Percentiles rank a stretch among this genome's conserved stretches.
Evolutionary conservation across 2,329 filamentous ascomycete species (phyloP).

Genomic region (Calycina marina): DNA sequence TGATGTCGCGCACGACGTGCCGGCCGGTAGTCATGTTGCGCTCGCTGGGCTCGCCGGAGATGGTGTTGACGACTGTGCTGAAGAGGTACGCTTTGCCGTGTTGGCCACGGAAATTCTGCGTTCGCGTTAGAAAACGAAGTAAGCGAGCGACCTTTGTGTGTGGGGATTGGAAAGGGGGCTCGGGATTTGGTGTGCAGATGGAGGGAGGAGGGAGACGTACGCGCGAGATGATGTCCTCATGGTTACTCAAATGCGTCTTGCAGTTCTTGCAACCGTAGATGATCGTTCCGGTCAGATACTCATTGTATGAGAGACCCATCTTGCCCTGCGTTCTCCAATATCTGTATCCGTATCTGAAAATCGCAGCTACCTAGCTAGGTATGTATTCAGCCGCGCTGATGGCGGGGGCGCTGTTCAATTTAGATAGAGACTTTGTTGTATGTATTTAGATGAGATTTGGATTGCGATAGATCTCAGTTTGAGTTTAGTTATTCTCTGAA

Average conservation of each 20-base stretch:
- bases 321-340: too few relatives aligned
- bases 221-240: slow-evolving; percentile 89
- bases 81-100: slow-evolving; percentile 98
- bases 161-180: slow-evolving; percentile 2
- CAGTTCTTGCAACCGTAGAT: slow-evolving; percentile 91
- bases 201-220: slow-evolving; percentile 37
- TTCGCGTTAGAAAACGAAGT: neutral
- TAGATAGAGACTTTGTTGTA: too few relatives aligned
- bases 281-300: slow-evolving; percentile 72
- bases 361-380: too few relatives aligned
- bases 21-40: slow-evolving; percentile 96
- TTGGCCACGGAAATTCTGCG: slow-evolving; percentile 90
- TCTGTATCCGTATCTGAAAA: too few relatives aligned
- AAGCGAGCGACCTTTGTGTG: too few relatives aligned
- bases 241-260: slow-evolving; percentile 89
- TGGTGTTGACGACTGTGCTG: slow-evolving; percentile 84
- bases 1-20: slow-evolving; percentile 87
- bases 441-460: too few relatives aligned
- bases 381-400: too few relatives aligned
- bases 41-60: slow-evolving; percentile 70
- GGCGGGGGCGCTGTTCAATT: too few relatives aligned
- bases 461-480: too few relatives aligned
- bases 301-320: slow-evolving; percentile 91
- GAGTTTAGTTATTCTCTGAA: too few relatives aligned
- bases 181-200: too few relatives aligned